A percentile compares a stretch with the other conserved stretches of the same genome.
Evolutionary conservation across 768 basidiomycete species (phyloP).

Genomic region (Mycena latifolia): DNA sequence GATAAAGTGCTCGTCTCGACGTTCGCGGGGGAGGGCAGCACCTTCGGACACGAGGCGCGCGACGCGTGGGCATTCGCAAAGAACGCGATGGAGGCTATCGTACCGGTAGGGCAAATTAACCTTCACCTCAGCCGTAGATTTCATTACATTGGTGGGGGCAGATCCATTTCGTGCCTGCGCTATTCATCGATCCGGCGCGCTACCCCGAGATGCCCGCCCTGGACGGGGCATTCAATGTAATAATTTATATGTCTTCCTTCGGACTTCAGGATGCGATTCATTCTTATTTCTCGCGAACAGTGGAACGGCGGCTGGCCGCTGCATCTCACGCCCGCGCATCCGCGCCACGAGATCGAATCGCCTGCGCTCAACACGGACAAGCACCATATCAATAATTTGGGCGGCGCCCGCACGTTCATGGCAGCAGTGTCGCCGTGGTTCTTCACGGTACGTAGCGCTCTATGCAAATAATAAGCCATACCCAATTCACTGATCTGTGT

Average conservation of each 20-base stretch:
- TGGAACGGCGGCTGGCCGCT: slow-evolving; percentile 60
- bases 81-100: slow-evolving; percentile 24
- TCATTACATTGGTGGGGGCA: neutral
- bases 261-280: too few relatives aligned
- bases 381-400: slow-evolving; percentile 31
- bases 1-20: slow-evolving; percentile 58
- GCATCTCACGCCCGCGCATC: slow-evolving; percentile 35
- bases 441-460: slow-evolving; percentile 52
- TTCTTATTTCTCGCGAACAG: slow-evolving; percentile 43
- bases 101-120: slow-evolving; percentile 14
- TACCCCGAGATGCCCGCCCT: slow-evolving; percentile 53
- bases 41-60: slow-evolving; percentile 54
- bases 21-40: slow-evolving; percentile 60
- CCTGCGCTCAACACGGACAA: slow-evolving; percentile 39
- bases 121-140: neutral
- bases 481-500: neutral
- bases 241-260: neutral
- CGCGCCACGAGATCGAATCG: slow-evolving; percentile 39
- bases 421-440: slow-evolving; percentile 65
- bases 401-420: slow-evolving; percentile 37
- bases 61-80: slow-evolving; percentile 51
- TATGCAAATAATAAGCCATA: neutral
- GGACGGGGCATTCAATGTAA: slow-evolving; percentile 60
- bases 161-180: slow-evolving; percentile 64
- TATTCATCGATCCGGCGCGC: slow-evolving; percentile 61